Base-by-base conservation (phyloP, 768 basidiomycete genomes). In the Erythrobasidium yunnanense region DNA sequence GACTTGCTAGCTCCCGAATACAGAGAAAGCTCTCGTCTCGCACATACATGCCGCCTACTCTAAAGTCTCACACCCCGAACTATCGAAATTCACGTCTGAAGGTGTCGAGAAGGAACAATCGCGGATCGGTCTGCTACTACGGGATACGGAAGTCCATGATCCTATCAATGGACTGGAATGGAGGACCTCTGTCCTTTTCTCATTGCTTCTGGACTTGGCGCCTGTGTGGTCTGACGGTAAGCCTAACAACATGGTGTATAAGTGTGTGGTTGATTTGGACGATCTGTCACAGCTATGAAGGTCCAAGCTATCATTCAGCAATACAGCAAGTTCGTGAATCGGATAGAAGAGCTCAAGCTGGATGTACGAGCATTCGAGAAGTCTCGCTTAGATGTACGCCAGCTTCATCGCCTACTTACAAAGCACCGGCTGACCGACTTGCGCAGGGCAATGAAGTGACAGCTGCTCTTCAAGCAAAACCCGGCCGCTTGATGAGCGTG, bases 331-430 rank as follows among this genome's bases (percentile, higher is more conserved):
- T 86, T 95, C 70, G 77, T 82, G 1, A 70, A 75, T 11, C 81
- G 80, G 25, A 77, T 91, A 20, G 80, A 84, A 65, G 81, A 83
- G 58, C 79, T 89, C 13, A 81, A 78, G 2, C 77, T 96, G 22
- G 80, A 81, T 42, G 71, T 76, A 2, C 79, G 79, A 1, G 83
- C 86, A 23, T 86, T 92, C 49, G 81, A 82, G 17, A 85, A 81
- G 67, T 83, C 88, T 1, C 72, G 92, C 11, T 79, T 97, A 2
- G 84, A 90, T 70, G 93, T 93, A 71, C 74, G 88, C 15, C 13
- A 35, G 4, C 13, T 11, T 22, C 4, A n/a, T 54, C 35, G 45
- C 6, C 23, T 7, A 2, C 60, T 49, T 23, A 35, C 11, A n/a
- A n/a, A 49, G n/a, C 15, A 11, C 42, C 13, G 25, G 2, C 47